Base-by-base conservation (phyloP, 371 early-diverging fungal species). In the Ordospora colligata region DNA sequence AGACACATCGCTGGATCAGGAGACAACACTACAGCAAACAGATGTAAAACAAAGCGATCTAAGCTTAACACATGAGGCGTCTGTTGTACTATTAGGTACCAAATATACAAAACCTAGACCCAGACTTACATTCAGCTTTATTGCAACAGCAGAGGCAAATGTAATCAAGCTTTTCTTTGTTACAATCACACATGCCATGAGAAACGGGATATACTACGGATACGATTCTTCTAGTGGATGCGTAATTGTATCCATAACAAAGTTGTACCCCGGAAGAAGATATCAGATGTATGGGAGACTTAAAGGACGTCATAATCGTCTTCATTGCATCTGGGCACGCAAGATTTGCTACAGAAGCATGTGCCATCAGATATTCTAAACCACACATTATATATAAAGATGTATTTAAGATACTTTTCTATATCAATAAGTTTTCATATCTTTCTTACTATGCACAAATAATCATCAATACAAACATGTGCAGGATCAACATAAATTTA, bases 291-390 rank as follows among this genome's bases (percentile, higher is more conserved):
- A 58, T n/a, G 58, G 58, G 6, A 58, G 37, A 12, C 58, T 58
- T 58, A 40, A 37, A 10, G 11, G 25, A 5, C 7, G 6, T 17
- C 7, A 10, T 0, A 27, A 2, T 14, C 27, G 17, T 1, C 58
- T 58, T 1, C 19, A 58, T 19, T 58, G 58, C 19, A 19, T 37
- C 27, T 11, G 17, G 6, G 14, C 17, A 27, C 27, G n/a, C 27
- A 40, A 58, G 37, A 58, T 58, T 37, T 58, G 58, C 14, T 58
- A 58, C 19, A 58, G 58, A 14, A 58, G 58, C 7, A 27, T 58
- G 37, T 58, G 58, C 58, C 40, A 58, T 19, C 37, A 58, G 25
- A 58, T 58, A 58, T 58, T 58, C 58, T 58, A n/a, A 27, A n/a
- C 17, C 32, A 27, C 19, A 37, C 40, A 58, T 37, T 58, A 25